phyloP scores from a whole-genome alignment of 768 basidiomycete species.

The Termitomyces sp. region DNA sequence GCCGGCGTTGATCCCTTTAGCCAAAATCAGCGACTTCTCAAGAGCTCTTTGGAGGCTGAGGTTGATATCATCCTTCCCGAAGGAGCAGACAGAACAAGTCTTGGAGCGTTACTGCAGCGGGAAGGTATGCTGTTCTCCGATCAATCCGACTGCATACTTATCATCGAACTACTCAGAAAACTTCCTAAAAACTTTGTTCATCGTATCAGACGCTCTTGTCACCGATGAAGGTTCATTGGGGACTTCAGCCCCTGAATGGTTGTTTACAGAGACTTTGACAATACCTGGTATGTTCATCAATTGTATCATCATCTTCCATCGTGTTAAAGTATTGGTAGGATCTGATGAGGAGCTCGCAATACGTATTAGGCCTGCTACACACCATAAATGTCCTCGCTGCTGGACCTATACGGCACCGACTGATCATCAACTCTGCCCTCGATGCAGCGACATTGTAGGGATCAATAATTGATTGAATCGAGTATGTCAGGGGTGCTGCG shows the following conservation, averaged over 20 bases:
- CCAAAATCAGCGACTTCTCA: slow-evolving; percentile 38
- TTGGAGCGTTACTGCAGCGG: slow-evolving; percentile 30
- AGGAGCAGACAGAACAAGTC: slow-evolving; percentile 15
- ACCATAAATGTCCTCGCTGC: slow-evolving; percentile 83
- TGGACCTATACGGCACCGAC: slow-evolving; percentile 68
- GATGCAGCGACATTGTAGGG: slow-evolving; percentile 44
- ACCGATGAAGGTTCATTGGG: slow-evolving; percentile 37
- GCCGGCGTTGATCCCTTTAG: slow-evolving; percentile 11
- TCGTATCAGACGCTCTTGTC: slow-evolving; percentile 67
- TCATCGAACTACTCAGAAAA: slow-evolving; percentile 33
- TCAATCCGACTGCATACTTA: not conserved
- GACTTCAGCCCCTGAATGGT: slow-evolving; percentile 39
- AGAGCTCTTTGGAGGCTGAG: slow-evolving; percentile 72
- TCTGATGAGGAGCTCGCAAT: slow-evolving; percentile 35
- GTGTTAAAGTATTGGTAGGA: slow-evolving; percentile 9
- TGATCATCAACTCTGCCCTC: slow-evolving; percentile 51
- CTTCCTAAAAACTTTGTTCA: slow-evolving; percentile 70
- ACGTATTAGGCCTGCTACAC: slow-evolving; percentile 53
- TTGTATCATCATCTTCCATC: not conserved
- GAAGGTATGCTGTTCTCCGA: slow-evolving; percentile 29
- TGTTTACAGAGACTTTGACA: slow-evolving; percentile 35
- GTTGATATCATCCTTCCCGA: slow-evolving; percentile 56
- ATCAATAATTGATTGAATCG: not conserved
- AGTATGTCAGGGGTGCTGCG: not conserved
- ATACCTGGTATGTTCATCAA: slow-evolving; percentile 36